Percentiles rank a stretch among this genome's conserved stretches.
Evolutionary conservation across 768 basidiomycete species (phyloP).

Genomic region (Termitomyces sp.): DNA sequence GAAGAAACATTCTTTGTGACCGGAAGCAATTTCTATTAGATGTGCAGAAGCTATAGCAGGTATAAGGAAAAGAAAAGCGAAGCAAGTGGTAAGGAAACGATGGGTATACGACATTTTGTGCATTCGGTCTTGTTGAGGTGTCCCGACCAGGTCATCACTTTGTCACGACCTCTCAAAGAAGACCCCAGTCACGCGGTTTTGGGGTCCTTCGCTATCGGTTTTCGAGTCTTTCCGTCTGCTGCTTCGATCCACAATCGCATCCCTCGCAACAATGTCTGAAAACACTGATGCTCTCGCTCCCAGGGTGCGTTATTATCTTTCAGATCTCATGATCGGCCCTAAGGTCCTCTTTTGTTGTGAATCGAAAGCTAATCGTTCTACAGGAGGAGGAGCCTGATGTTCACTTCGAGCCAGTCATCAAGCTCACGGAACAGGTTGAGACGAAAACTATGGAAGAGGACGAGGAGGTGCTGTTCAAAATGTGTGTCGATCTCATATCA

Average conservation of each 20-base stretch:
- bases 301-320: conserved; percentile 46
- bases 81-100: conserved; percentile 32
- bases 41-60: conserved; percentile 49
- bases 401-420: conserved; percentile 95
- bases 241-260: conserved; percentile 22
- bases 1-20: conserved; percentile 92
- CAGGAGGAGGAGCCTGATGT: conserved; percentile 80
- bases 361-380: conserved; percentile 16
- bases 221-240: conserved; percentile 12
- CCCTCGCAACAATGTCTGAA: conserved; percentile 47
- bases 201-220: conserved; percentile 13
- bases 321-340: conserved; percentile 10
- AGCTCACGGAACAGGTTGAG: conserved; percentile 92
- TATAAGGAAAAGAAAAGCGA: conserved; percentile 37
- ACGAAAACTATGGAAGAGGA: conserved; percentile 95
- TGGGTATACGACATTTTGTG: conserved; percentile 24
- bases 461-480: conserved; percentile 91
- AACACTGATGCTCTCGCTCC: conserved; percentile 61
- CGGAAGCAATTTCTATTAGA: conserved; percentile 70
- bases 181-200: conserved; percentile 16
- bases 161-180: not conserved
- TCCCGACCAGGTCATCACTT: not conserved
- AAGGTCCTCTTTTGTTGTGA: conserved; percentile 5
- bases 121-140: conserved; percentile 8
- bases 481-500: conserved; percentile 53